These are phyloP conservation scores for Hippophae gyantsensis DNA, from an alignment of 306 rosid genomes.

Conservation along the genomic window DNA sequence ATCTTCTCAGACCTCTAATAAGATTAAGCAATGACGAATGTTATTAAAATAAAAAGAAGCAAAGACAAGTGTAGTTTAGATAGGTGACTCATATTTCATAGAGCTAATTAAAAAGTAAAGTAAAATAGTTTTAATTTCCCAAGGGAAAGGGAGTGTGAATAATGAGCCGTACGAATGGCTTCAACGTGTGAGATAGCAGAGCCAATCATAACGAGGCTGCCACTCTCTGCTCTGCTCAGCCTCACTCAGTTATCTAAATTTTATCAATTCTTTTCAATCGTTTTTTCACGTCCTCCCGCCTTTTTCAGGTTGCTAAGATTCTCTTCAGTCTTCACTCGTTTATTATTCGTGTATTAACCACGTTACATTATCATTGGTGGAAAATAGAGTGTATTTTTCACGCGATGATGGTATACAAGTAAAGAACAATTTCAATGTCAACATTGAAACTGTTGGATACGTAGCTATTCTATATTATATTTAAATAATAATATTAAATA, in stretches of 20 bases:
- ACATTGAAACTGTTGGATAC: too few relatives aligned
- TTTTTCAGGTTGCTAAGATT: not conserved
- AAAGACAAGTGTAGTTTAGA: not conserved
- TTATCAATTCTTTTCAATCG: constrained; percentile 5
- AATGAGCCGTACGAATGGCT: constrained; percentile 10
- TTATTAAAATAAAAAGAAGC: not conserved
- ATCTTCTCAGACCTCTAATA: not conserved
- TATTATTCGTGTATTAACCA: too few relatives aligned
- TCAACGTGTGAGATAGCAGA: not conserved
- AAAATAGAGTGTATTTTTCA: too few relatives aligned
- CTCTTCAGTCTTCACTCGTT: not conserved
- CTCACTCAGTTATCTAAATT: constrained; percentile 1
- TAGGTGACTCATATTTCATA: constrained; percentile 7
- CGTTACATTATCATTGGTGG: too few relatives aligned
- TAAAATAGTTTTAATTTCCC: not conserved
- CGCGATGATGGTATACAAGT: too few relatives aligned
- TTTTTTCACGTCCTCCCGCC: constrained; percentile 18
- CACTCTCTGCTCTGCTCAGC: too few relatives aligned
- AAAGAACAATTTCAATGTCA: too few relatives aligned
- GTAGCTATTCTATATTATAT: too few relatives aligned
- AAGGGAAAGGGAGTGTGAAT: not conserved
- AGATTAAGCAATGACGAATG: not conserved
- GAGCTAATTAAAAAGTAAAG: not conserved
- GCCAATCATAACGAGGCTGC: constrained; percentile 8
- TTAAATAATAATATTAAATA: too few relatives aligned